Conservation (phyloP, 2,329 filamentous ascomycete species). For the Fusarium pilosicola region DNA sequence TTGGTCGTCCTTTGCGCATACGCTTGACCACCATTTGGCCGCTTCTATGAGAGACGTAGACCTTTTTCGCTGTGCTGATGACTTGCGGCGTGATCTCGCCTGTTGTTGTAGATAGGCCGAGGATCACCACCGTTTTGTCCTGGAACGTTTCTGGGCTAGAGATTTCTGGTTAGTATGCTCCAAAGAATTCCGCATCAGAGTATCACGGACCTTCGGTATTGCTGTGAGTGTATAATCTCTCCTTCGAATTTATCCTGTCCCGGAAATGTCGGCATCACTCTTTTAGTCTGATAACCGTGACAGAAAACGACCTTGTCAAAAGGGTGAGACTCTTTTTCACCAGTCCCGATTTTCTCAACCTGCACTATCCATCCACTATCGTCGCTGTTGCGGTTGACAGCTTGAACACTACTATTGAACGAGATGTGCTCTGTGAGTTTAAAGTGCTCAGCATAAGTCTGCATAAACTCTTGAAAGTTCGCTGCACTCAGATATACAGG, state of each 20-base stretch:
- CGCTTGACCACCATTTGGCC: slow-evolving; percentile 19
- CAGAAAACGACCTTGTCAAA: slow-evolving; percentile 30
- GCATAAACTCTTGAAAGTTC: slow-evolving; percentile 28
- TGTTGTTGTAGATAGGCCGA: slow-evolving; percentile 15
- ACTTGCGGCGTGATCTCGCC: slow-evolving; percentile 11
- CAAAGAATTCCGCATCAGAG: rapidly evolving
- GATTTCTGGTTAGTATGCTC: background rate
- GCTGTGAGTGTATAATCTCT: slow-evolving; percentile 16
- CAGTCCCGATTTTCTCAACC: background rate
- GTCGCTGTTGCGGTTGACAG: background rate
- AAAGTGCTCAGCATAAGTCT: slow-evolving; percentile 16
- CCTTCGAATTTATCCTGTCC: slow-evolving; percentile 2
- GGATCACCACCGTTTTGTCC: slow-evolving; percentile 11
- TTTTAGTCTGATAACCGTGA: slow-evolving; percentile 21
- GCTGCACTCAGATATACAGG: slow-evolving; percentile 5
- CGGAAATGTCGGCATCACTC: slow-evolving; percentile 9
- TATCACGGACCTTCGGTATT: slow-evolving; percentile 6
- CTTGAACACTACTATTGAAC: slow-evolving; percentile 5
- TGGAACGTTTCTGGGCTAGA: background rate
- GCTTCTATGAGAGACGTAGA: slow-evolving; percentile 21
- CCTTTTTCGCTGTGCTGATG: background rate
- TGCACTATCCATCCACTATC: slow-evolving; percentile 6
- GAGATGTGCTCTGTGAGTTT: background rate
- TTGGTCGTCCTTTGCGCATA: slow-evolving; percentile 1
- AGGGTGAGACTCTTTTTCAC: background rate